Conservation (phyloP, 805 yeast genomes). For the Danielia reshetovae region DNA sequence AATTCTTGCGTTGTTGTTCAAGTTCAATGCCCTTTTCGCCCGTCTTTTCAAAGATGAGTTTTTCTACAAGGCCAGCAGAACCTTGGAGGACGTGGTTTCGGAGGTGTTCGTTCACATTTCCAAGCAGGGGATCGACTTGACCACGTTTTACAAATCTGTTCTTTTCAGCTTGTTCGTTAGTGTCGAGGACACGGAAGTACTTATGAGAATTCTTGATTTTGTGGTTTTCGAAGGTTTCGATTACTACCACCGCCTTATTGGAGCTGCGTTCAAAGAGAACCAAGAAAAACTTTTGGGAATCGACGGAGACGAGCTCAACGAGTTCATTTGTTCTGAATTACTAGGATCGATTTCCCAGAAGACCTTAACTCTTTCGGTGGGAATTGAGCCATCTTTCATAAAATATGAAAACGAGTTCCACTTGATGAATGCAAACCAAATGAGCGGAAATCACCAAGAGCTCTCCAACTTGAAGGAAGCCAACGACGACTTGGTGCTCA, state of each 20-base stretch:
- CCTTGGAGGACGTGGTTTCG: slow-evolving; percentile 31
- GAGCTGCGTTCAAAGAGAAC: slow-evolving; percentile 19
- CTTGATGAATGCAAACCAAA: slow-evolving; percentile 34
- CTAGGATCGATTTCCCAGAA: not conserved
- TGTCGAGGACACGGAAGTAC: slow-evolving; percentile 1
- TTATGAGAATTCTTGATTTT: slow-evolving; percentile 26
- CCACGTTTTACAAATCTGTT: slow-evolving; percentile 16
- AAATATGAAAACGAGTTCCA: slow-evolving; percentile 17
- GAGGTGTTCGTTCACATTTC: slow-evolving; percentile 29
- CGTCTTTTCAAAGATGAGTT: slow-evolving; percentile 30
- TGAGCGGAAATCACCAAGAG: slow-evolving; percentile 36
- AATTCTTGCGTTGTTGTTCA: slow-evolving; percentile 30
- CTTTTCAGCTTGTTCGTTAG: slow-evolving; percentile 18
- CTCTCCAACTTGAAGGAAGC: slow-evolving; percentile 34
- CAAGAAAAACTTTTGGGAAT: slow-evolving; percentile 14
- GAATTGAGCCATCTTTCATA: slow-evolving; percentile 11
- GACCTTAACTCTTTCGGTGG: slow-evolving; percentile 3
- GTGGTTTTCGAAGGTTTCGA: slow-evolving; percentile 39
- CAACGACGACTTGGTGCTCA: slow-evolving; percentile 28
- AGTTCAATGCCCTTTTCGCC: slow-evolving; percentile 24
- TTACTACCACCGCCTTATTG: slow-evolving; percentile 26
- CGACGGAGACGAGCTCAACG: slow-evolving; percentile 21
- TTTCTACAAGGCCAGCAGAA: slow-evolving; percentile 31
- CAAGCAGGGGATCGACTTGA: slow-evolving; percentile 33
- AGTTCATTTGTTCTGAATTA: slow-evolving; percentile 5